Percentiles rank a stretch among this genome's conserved stretches.
Conservation (phyloP, 164 flowering plant genomes). For the Magnolia changhungtana region DNA sequence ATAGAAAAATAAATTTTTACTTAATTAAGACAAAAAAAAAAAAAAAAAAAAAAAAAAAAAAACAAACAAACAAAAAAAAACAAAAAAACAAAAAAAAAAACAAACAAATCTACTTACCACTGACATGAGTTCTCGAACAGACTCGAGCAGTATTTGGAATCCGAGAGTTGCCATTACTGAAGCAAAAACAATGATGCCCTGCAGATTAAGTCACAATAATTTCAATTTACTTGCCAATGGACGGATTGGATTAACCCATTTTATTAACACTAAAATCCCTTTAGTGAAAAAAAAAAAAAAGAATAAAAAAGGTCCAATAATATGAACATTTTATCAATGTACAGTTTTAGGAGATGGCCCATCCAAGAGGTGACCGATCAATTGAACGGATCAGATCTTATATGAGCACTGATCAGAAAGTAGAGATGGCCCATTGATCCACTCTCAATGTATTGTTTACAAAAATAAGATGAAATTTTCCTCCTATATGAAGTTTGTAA, state of each 20-base stretch:
- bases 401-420: not conserved
- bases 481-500: too few species aligned
- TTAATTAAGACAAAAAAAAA: too few species aligned
- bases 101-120: slow-evolving; percentile 30
- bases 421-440: too few species aligned
- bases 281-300: too few species aligned
- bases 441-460: too few species aligned
- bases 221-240: not conserved
- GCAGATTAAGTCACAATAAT: slow-evolving; percentile 6
- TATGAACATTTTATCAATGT: not conserved
- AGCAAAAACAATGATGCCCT: slow-evolving; percentile 82
- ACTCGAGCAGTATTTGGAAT: slow-evolving; percentile 60
- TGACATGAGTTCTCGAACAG: slow-evolving; percentile 43
- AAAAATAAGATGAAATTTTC: too few species aligned
- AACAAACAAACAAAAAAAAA: not conserved
- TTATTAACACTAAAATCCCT: not conserved
- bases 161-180: slow-evolving; percentile 85
- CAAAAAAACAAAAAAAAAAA: too few species aligned
- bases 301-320: too few species aligned
- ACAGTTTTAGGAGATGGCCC: not conserved
- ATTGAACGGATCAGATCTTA: not conserved
- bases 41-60: too few species aligned
- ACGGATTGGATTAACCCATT: not conserved
- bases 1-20: too few species aligned
- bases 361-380: too few species aligned